Evolutionary conservation across 176 grass and related monocot genomes (phyloP).

Genomic region (Oryza australiensis): DNA sequence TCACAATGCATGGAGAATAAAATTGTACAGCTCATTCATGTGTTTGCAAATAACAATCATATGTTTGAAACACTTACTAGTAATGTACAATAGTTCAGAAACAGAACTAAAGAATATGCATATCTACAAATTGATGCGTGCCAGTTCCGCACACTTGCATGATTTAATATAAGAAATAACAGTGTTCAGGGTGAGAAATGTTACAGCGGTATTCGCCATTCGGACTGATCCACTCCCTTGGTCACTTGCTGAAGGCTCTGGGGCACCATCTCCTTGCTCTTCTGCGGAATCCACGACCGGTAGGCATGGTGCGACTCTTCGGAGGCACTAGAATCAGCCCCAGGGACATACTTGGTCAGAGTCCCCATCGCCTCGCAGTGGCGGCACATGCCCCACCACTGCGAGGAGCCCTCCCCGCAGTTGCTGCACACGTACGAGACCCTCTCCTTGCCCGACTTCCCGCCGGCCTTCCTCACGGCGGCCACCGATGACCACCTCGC

Average conservation of each 20-base stretch:
- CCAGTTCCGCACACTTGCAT: not conserved
- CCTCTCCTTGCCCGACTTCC: slow-evolving; percentile 49
- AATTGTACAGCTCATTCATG: not conserved
- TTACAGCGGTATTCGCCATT: slow-evolving; percentile 89
- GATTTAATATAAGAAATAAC: not conserved
- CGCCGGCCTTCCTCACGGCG: slow-evolving; percentile 12
- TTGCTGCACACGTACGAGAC: slow-evolving; percentile 50
- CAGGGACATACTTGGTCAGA: slow-evolving; percentile 3
- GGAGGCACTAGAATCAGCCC: not conserved
- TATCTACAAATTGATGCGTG: not conserved
- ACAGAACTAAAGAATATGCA: not conserved
- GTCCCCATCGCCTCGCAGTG: slow-evolving; percentile 33
- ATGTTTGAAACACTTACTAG: not conserved
- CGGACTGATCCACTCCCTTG: slow-evolving; percentile 46
- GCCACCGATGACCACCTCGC: slow-evolving; percentile 17
- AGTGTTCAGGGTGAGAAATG: slow-evolving; percentile 2
- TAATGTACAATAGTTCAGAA: not conserved
- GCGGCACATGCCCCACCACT: slow-evolving; percentile 83
- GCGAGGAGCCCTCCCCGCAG: slow-evolving; percentile 49
- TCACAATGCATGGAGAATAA: not conserved
- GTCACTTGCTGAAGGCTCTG: slow-evolving; percentile 62
- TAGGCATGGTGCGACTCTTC: slow-evolving; percentile 42
- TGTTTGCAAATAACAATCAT: not conserved
- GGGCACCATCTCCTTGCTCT: slow-evolving; percentile 47
- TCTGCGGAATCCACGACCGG: slow-evolving; percentile 63